Evolutionary conservation across 2,329 filamentous ascomycete species (phyloP).

Genomic region (Reticulascus tulasneorum): DNA sequence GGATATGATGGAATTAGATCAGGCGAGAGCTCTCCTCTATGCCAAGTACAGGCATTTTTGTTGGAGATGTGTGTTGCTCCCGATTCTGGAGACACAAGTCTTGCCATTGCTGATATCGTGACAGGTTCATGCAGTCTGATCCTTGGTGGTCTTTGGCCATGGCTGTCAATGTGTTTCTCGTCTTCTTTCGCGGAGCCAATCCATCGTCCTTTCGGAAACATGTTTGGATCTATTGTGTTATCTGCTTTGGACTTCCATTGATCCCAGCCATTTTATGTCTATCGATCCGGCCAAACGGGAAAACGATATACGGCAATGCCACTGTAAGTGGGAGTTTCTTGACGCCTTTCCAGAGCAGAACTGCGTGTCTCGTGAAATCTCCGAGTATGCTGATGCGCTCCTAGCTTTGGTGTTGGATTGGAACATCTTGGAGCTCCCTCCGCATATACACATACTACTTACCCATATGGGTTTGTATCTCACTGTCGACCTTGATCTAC

Average conservation of each 20-base stretch:
- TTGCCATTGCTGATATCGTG: not conserved
- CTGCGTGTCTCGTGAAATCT: no score
- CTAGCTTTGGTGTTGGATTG: slow-evolving; percentile 62
- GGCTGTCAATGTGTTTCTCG: slow-evolving; percentile 76
- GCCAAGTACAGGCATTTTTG: slow-evolving; percentile 55
- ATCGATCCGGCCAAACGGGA: slow-evolving; percentile 35
- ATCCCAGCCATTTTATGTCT: slow-evolving; percentile 64
- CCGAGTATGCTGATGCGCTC: not conserved
- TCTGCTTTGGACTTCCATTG: slow-evolving; percentile 70
- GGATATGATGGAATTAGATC: slow-evolving; percentile 59
- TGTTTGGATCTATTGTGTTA: slow-evolving; percentile 64
- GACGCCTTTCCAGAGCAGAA: not conserved
- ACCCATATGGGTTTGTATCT: slow-evolving; percentile 57
- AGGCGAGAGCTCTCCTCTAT: slow-evolving; percentile 54
- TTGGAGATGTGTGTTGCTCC: slow-evolving; percentile 62
- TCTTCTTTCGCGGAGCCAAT: slow-evolving; percentile 57
- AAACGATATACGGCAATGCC: slow-evolving; percentile 48
- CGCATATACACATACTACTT: slow-evolving; percentile 61
- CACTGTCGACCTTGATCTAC: slow-evolving; percentile 52
- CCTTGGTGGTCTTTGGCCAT: slow-evolving; percentile 77
- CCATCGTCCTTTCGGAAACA: slow-evolving; percentile 68
- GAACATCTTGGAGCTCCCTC: slow-evolving; percentile 47
- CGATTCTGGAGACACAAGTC: no score
- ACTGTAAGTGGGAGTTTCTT: slow-evolving; percentile 37
- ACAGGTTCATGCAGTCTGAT: slow-evolving; percentile 73